These are phyloP conservation scores for Plasmodium sp. DNA, from an alignment of 169 alveolate genomes.

Conservation along the genomic window DNA sequence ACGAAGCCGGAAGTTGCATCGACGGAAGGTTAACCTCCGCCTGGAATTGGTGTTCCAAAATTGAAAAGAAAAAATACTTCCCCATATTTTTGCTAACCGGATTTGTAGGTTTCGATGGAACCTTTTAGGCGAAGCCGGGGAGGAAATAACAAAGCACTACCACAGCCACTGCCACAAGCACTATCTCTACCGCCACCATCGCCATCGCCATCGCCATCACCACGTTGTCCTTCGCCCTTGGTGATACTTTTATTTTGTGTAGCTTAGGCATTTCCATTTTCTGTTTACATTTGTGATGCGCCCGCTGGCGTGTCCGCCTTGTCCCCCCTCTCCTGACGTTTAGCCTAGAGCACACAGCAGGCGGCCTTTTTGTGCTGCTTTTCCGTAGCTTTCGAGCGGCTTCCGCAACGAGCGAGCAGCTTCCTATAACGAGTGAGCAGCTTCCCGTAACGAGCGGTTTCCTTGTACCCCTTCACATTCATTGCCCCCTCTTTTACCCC, in stretches of 20 bases:
- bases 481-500: background rate
- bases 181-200: background rate
- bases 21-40: slow-evolving; percentile 96
- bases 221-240: background rate
- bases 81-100: slow-evolving; percentile 94
- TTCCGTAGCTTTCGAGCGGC: background rate
- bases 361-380: background rate
- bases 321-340: background rate
- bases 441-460: background rate
- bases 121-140: slow-evolving; percentile 57
- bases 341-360: background rate
- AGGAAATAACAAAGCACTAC: background rate
- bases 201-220: background rate
- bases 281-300: background rate
- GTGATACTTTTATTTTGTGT: background rate
- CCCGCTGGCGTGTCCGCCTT: background rate
- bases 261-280: background rate
- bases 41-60: slow-evolving; percentile 95
- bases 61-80: slow-evolving; percentile 92
- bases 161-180: background rate
- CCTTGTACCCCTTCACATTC: background rate
- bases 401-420: background rate
- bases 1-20: slow-evolving; percentile 96
- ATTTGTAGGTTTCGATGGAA: slow-evolving; percentile 93
- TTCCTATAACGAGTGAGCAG: background rate